Base-by-base conservation (phyloP, 257 asterid species). In the Leonotis leonurus region DNA sequence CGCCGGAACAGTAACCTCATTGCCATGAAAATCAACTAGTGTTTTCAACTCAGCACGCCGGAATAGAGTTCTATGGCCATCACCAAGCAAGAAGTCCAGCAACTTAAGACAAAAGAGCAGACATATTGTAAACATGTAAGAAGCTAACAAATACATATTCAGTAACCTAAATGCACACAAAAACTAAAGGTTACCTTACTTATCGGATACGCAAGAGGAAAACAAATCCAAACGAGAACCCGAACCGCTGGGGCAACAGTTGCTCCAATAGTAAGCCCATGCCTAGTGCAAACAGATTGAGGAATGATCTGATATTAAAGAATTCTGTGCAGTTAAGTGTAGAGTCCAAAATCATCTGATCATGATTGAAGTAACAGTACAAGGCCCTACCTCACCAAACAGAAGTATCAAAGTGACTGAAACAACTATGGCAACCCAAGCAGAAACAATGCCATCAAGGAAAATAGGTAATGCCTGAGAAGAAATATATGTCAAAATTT, bases 1-100 rank as follows among this genome's bases (percentile, higher is more conserved):
- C n/a, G n/a, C n/a, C n/a, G n/a, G n/a, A n/a, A n/a, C n/a, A n/a
- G n/a, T n/a, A n/a, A n/a, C 96, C 89, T 85, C 95, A 26, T 88
- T 85, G 49, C 98, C 95, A 68, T 88, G 95, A 54, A 90, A 71
- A 81, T 79, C 65, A 65, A 90, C 94, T 4, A 88, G 82, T 13
- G 95, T 85, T 78, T 90, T 90, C 78, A 90, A 75, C 80, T 90
- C 95, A 59, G 97, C 96, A 20, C 95, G 92, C 18, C 96, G 92
- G 62, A 90, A 90, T 21, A 90, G 80, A 63, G 88, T 81, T 80
- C 58, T 72, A 56, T 85, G 93, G 49, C 86, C 84, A 55, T 87
- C 78, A 8, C 97, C 97, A 60, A 90, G 83, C 60, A 90, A 71
- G 30, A 55, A 70, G 71, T 87, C 97, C 67, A 90, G 46, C 68